Conservation (phyloP, 2,329 filamentous ascomycete genomes). For the Cladosporium colombiae region DNA sequence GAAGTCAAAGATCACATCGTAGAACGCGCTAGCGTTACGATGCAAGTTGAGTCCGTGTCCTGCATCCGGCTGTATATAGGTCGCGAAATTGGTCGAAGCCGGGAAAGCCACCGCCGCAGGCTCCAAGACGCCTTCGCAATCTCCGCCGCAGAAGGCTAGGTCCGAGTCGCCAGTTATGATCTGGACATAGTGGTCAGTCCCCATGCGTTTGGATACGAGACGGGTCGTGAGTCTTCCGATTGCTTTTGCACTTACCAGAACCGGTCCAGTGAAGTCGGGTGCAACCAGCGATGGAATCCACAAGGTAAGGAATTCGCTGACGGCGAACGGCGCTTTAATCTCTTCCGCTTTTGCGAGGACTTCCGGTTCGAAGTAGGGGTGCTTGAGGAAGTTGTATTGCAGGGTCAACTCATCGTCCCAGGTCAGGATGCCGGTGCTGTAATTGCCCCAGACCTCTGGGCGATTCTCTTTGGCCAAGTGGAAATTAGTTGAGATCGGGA, state of each 20-base stretch:
- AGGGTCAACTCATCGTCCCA: conserved; percentile 24
- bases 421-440: conserved; percentile 23
- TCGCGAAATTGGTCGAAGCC: conserved; percentile 32
- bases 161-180: conserved; percentile 35
- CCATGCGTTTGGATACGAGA: not conserved
- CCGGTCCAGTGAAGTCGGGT: conserved; percentile 34
- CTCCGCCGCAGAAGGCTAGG: conserved; percentile 37
- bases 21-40: conserved; percentile 34
- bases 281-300: conserved; percentile 27
- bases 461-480: conserved; percentile 25
- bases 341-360: conserved; percentile 35
- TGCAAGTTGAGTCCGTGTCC: conserved; percentile 41
- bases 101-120: conserved; percentile 31
- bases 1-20: not conserved
- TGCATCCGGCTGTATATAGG: conserved; percentile 40
- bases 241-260: conserved; percentile 23
- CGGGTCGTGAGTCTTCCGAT: not conserved
- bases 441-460: conserved; percentile 22
- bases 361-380: conserved; percentile 32
- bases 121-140: conserved; percentile 38
- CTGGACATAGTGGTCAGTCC: conserved; percentile 23
- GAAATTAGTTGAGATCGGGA: conserved; percentile 19
- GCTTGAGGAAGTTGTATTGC: conserved; percentile 40
- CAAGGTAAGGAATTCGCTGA: conserved; percentile 33
- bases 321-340: conserved; percentile 39